Base-by-base conservation (phyloP, 768 basidiomycete species). In the Termitomyces sp. region DNA sequence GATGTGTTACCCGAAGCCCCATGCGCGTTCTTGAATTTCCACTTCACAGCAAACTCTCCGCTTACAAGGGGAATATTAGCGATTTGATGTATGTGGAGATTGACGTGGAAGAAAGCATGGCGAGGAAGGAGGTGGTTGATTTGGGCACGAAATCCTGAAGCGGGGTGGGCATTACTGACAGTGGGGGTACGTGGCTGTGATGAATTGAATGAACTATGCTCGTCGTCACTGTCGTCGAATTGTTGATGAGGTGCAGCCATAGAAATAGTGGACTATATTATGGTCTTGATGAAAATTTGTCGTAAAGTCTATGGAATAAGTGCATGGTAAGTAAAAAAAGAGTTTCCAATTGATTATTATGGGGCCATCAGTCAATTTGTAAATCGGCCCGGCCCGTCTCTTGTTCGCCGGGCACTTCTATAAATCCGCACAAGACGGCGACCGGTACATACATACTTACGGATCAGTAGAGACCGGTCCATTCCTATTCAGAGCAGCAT, bases 11-110 rank as follows among this genome's bases (percentile, higher is more conserved):
- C 66, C 2, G 76, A 65, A 1, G 66, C 57, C 9, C 60, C 59
- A 37, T 74, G 70, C 2, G 74, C 75, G 59, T 82, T 77, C 73
- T 83, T 87, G 69, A 90, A 80, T 68, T 82, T 85, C 87, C 89
- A 90, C 21, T 77, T 73, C 5, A 85, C 78, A 19, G 75, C 82
- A 64, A 90, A 89, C 63, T 87, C 79, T 58, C 88, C 88, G 41
- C 74, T 71, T 34, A 89, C 80, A 55, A 89, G 80, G 0, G 89
- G 89, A 0, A 91, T 84, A 60, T 81, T 85, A 19, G 79, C 75
- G 21, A 91, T 77, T 60, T 88, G 80, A 69, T 89, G 85, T 38
- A 90, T 74, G 19, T 74, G 71, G 41, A 90, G 64, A 11, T 74
- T 73, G 28, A 82, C 80, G 52, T 80, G 78, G 69, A 91, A 90